Evolutionary conservation across 768 basidiomycete genomes (phyloP).

Genomic region (Scleroderma bovista): DNA sequence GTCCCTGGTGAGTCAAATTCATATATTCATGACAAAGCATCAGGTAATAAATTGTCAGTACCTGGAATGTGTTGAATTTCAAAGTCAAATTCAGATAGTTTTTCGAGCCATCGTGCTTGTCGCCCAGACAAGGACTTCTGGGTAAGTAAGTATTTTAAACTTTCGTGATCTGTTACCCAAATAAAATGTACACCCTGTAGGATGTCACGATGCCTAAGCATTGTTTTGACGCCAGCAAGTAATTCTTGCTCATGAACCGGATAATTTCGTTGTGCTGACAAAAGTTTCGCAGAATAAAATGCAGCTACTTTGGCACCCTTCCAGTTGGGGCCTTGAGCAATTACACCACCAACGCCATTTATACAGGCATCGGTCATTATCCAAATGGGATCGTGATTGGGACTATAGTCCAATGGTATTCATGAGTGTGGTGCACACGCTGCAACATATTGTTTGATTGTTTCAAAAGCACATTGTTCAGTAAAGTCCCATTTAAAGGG

Average conservation of each 20-base stretch:
- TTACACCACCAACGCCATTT: conserved; percentile 25
- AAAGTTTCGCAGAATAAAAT: conserved; percentile 26
- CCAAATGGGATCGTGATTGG: conserved; percentile 15
- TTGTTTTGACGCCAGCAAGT: no score
- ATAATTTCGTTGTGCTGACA: conserved; percentile 31
- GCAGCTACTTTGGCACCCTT: conserved; percentile 21
- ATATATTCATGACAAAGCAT: no score
- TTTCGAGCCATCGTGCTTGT: no score
- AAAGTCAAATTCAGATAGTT: no score
- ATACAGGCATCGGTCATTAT: conserved; percentile 29
- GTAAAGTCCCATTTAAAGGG: conserved; percentile 12
- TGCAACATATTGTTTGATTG: conserved; percentile 4
- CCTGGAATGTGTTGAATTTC: no score
- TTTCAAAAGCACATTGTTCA: conserved; percentile 16
- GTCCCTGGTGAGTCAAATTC: no score
- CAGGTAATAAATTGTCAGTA: no score
- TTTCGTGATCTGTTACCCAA: no score
- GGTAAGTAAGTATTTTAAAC: no score
- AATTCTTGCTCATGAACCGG: conserved; percentile 36
- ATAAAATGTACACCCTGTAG: no score
- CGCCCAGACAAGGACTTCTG: no score
- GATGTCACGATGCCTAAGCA: no score
- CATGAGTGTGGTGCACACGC: conserved; percentile 10
- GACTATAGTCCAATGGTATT: conserved; percentile 17
- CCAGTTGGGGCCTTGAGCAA: conserved; percentile 23